Base-by-base conservation (phyloP, 1,284 basidiomycete genomes). In the Boletus albobrunnescens region DNA sequence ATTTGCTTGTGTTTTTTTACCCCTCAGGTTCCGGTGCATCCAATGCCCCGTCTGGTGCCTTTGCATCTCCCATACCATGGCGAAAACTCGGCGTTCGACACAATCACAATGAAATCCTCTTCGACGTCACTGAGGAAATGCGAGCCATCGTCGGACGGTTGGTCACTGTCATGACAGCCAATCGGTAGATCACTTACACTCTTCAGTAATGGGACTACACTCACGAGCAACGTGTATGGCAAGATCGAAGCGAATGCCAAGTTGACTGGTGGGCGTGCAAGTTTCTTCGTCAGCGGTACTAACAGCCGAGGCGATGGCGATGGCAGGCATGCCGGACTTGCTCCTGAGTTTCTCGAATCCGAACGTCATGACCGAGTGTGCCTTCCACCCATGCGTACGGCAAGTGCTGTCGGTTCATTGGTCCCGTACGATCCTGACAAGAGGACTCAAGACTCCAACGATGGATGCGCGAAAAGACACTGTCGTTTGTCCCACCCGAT, bases 401-500 rank as follows among this genome's bases (percentile, higher is more conserved):
- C 90, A 63, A 51, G 82, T 63, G 11, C 57, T 14, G 27, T 46
- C 26, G 17, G 27, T 43, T 46, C 36, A 24, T 39, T 22, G 31
- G 20, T 44, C 24, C 3, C 10, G 23, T 39, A 41, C 23, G 37
- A 11, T 41, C 9, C 42, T 49, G 47, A 65, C 43, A 6, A 39
- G 35, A 1, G 16, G 7, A 12, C 1, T 0, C 27, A 54, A 92
- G 91, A 28, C 73, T 93, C 42, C 81, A 82, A 57, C 82, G 84
- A 44, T 96, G 91, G 88, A 73, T 79, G 37, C 81, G 84, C 41
- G 87, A 91, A 60, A 84, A 82, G 55, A 72, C 79, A 0, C 73
- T 98, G 44, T 94, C 91, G 1, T 98, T 98, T 64, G 84, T 98
- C 36, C 94, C 94, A 3, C 94, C 94, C 2, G 94, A 98, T 60